Percentiles rank a stretch among this genome's conserved stretches.
Evolutionary conservation across 495 filamentous ascomycete species (phyloP).

Genomic region (Hypomontagnella submonticulosa): DNA sequence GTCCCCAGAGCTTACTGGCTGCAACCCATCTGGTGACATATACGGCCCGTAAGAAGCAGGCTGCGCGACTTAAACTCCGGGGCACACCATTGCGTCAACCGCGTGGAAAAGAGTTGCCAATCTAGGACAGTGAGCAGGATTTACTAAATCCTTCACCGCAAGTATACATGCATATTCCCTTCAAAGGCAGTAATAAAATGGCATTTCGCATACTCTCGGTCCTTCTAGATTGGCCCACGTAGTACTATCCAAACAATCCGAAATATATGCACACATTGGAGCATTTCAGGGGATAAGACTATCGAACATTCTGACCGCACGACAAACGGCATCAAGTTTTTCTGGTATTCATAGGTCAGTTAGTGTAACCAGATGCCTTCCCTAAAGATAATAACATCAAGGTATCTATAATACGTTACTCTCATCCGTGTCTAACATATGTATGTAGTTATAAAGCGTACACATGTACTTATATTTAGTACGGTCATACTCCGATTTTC

Average conservation of each 20-base stretch:
- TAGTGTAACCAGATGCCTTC: too few species aligned
- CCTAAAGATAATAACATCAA: too few species aligned
- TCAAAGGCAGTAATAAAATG: slow-evolving; percentile 14
- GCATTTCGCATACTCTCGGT: slow-evolving; percentile 22
- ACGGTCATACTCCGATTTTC: too few species aligned
- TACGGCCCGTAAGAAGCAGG: slow-evolving; percentile 17
- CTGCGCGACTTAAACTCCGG: slow-evolving; percentile 22
- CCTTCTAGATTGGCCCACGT: slow-evolving; percentile 16
- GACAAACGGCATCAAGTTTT: too few species aligned
- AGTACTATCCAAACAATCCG: not conserved
- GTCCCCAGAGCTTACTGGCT: slow-evolving; percentile 28
- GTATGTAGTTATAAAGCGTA: too few species aligned
- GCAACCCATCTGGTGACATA: slow-evolving; percentile 27
- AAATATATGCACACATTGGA: not conserved
- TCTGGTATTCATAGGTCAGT: too few species aligned
- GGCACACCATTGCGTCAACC: slow-evolving; percentile 20
- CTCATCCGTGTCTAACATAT: too few species aligned
- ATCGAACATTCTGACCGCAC: not conserved
- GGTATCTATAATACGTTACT: too few species aligned
- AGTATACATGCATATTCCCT: slow-evolving; percentile 14
- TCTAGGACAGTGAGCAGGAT: slow-evolving; percentile 28
- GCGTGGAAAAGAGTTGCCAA: slow-evolving; percentile 22
- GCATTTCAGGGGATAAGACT: slow-evolving; percentile 11
- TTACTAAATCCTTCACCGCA: slow-evolving; percentile 38
- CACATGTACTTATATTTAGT: too few species aligned